Evolutionary conservation across 345 rosid genomes (phyloP), one percentile per base, ranked within the genome.

Genomic region (Eucalyptus fibrosa): DNA sequence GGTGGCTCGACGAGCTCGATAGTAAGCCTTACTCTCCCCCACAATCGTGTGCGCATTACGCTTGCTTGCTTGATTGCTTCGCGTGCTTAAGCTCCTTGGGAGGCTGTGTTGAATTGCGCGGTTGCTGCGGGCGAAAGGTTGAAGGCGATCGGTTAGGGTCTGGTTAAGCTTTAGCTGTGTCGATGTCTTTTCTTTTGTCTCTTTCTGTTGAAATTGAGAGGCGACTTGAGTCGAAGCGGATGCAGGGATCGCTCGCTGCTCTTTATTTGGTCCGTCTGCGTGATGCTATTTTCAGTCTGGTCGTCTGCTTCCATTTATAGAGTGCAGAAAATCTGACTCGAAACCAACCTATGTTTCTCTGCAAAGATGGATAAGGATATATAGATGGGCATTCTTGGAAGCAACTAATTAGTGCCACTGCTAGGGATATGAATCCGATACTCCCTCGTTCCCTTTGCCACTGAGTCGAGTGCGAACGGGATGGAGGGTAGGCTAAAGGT

Each of bases 1-100:
- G 98, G 7, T 96, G 99, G 99, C 98, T 97, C 83, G 96, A 94
- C 13, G 99, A 97, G 90, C 99, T 97, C 87, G 88, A 89, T 89
- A 93, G 99, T 96, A 93, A 89, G 97, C 92, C 56, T 6, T 14
- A 16, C 85, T 12, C 60, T 24, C 18, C 86, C 59, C 17, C 86
- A 3, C 14, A 45, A 45, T 69, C 87, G 28, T 34, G 4, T 28
- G 24, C 34, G n/a, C 18, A 37, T 53, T 34, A 12, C 80, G 3
- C 26, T 50, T 83, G 26, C 12, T 16, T 86, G 55, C 5, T 77
- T 87, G 88, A 21, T 55, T 50, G 60, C 44, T 37, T 37, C 28
- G 83, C 4, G 16, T 3, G 83, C 42, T 21, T 77, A 3, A 40
- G 83, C 47, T 40, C 47, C 28, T 37, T 7, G 28, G 40, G 44